Base-by-base conservation (phyloP, 2,329 filamentous ascomycete genomes). In the Huntiella abstrusa region DNA sequence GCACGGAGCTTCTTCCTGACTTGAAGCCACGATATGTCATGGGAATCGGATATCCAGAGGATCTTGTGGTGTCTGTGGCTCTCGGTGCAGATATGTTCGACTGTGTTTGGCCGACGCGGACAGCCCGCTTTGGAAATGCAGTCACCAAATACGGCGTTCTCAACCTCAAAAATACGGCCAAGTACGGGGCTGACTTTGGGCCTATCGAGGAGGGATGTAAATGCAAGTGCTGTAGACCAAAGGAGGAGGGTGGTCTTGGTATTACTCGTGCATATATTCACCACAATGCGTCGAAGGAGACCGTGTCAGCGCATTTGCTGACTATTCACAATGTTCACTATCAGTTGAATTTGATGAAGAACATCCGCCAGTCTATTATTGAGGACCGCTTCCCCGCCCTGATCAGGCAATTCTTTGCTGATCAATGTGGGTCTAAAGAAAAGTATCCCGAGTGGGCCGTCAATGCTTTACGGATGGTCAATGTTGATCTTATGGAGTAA, bases 1-100 rank as follows among this genome's bases (percentile, higher is more conserved):
- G 91, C 60, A 96, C 91, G 1, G 73, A 69, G 32, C 62, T 94
- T 49, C 69, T 98, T 13, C 92, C 92, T 0, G 80, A 88, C 49
- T 68, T 83, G 51, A 98, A 98, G 63, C 91, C 91, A n/a, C 74
- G 91, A 59, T 98, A 98, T 63, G 88, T 98, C 48, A 98, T 98
- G 92, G 91, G 91, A 13, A 91, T 98, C 54, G 86, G 91, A 10
- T 98, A 95, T 60, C 91, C 91, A 1, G 91, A 96, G 64, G 91
- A 98, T 57, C 68, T 98, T 47, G 75, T 98, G 2, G 87, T 98
- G 35, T 92, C 85, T 45, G 79, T 95, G 3, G 91, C 91, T 1
- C 70, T 98, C 1, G 91, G 91, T 3, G 91, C 91, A 42, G 91
- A 98, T 63, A 98, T 98, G 91, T 98, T 98, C 59, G 91, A 98